phyloP scores from a whole-genome alignment of 352 stramenopile genomes.

The Phytophthora brassicae region DNA sequence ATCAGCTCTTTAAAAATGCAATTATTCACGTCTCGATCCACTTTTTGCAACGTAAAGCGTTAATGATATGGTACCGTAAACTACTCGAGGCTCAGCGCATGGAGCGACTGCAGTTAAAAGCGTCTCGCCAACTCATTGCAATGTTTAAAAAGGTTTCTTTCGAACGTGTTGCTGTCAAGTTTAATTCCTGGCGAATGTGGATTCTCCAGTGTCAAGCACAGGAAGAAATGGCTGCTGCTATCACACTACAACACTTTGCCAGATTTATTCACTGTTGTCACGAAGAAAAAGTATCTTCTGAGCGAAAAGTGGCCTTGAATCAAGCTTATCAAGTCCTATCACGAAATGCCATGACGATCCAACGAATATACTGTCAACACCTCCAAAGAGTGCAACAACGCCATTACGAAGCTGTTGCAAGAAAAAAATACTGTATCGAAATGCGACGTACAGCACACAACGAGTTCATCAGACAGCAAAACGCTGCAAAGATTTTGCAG shows the following conservation, averaged over 20 bases:
- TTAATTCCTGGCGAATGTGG: constrained; percentile 25
- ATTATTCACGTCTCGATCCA: constrained; percentile 31
- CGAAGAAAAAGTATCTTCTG: constrained; percentile 4
- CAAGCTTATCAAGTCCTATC: constrained; percentile 23
- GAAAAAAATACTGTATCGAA: constrained; percentile 33
- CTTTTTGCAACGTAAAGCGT: constrained; percentile 23
- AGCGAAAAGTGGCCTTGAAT: constrained; percentile 9
- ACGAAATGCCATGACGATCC: constrained; percentile 36
- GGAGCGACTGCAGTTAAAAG: constrained; percentile 27
- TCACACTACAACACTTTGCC: constrained; percentile 37
- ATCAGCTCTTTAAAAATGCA: constrained; percentile 41
- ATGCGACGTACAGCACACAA: constrained; percentile 8
- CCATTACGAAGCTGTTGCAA: constrained; percentile 19
- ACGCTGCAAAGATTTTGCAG: constrained; percentile 30
- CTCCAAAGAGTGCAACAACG: background rate
- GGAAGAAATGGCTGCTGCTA: constrained; percentile 36
- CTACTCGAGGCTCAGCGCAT: constrained; percentile 30
- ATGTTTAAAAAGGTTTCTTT: constrained; percentile 29
- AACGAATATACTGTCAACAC: constrained; percentile 34
- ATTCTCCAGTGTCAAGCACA: constrained; percentile 21
- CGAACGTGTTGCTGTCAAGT: constrained; percentile 9
- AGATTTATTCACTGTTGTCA: constrained; percentile 7
- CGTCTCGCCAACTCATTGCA: constrained; percentile 29
- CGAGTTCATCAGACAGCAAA: constrained; percentile 10
- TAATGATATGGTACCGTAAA: constrained; percentile 33